Percentiles rank a stretch among this genome's conserved stretches.
phyloP scores from a whole-genome alignment of 2,329 filamentous ascomycete genomes.

The Cryphonectria parasitica region DNA sequence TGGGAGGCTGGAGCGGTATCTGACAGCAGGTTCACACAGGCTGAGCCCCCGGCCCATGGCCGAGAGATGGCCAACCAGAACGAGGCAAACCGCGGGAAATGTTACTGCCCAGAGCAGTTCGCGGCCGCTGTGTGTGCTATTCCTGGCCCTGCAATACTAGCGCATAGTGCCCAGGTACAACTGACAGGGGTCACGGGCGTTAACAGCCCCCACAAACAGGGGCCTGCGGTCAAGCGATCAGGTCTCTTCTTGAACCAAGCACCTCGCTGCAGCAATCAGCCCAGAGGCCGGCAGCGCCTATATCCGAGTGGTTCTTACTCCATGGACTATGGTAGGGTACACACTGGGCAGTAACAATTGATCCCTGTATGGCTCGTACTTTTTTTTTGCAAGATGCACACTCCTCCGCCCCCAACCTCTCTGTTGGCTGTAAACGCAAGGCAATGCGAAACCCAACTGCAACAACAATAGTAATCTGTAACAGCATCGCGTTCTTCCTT shows the following conservation, averaged over 20 bases:
- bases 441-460: conserved; percentile 4
- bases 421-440: background rate
- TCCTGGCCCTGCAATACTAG: background rate
- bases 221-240: too few species aligned
- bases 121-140: background rate
- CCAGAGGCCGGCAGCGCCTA: background rate
- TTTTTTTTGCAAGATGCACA: background rate
- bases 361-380: background rate
- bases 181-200: background rate
- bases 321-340: background rate
- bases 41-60: background rate
- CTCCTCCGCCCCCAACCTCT: background rate
- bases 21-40: background rate
- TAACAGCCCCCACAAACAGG: background rate
- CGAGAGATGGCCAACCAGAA: background rate
- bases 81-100: background rate
- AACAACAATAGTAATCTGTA: background rate
- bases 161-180: background rate
- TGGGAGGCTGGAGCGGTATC: background rate
- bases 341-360: background rate
- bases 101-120: background rate
- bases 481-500: background rate
- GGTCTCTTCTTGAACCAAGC: too few species aligned
- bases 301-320: background rate
- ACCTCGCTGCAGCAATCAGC: background rate